phyloP scores from a whole-genome alignment of 495 filamentous ascomycete genomes.

The Zalerion maritima region DNA sequence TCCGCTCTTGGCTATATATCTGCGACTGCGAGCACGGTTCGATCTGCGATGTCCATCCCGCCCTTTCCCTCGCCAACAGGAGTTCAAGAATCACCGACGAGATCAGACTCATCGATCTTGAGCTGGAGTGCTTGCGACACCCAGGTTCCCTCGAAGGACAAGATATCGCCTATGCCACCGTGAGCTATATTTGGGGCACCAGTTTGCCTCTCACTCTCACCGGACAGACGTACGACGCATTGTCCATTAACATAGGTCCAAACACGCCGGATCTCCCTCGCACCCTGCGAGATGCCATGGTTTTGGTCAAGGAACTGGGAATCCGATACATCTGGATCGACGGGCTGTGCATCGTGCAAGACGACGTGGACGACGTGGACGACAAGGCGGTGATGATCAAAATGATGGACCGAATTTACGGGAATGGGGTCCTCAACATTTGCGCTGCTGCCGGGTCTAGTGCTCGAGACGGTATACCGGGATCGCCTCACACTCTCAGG shows the following conservation, averaged over 20 bases:
- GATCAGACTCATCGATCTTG: slow-evolving; percentile 10
- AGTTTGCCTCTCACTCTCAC: slow-evolving; percentile 4
- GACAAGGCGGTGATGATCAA: slow-evolving; percentile 15
- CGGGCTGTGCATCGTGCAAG: slow-evolving; percentile 21
- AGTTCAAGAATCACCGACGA: no score
- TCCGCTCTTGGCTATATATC: slow-evolving; percentile 6
- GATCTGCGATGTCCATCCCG: slow-evolving; percentile 4
- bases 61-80: no score
- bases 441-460: no score
- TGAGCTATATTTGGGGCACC: slow-evolving; percentile 15
- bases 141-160: no score
- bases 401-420: slow-evolving; percentile 22
- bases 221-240: not conserved
- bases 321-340: slow-evolving; percentile 21
- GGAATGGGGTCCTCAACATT: slow-evolving; percentile 17
- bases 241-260: no score
- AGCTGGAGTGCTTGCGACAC: slow-evolving; percentile 1
- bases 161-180: slow-evolving; percentile 11
- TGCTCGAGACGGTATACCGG: no score
- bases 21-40: slow-evolving; percentile 8
- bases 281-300: slow-evolving; percentile 16
- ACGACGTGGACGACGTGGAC: slow-evolving; percentile 12
- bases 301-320: slow-evolving; percentile 7
- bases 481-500: no score
- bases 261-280: slow-evolving; percentile 4